Percentiles rank a stretch among this genome's conserved stretches.
Conservation (phyloP, 768 basidiomycete genomes). For the Russula sp. region DNA sequence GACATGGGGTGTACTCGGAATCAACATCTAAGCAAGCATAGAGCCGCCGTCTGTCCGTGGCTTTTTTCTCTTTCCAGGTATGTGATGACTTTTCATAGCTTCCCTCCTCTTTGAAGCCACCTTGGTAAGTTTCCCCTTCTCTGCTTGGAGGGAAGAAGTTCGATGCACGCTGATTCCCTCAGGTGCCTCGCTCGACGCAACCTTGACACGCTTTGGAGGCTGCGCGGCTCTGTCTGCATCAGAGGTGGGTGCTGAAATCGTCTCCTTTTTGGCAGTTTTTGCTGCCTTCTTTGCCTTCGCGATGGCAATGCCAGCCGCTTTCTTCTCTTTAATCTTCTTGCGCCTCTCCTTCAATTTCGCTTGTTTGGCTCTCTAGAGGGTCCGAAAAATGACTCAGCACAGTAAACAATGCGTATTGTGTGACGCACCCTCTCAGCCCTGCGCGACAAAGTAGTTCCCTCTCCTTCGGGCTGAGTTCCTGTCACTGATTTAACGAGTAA, state of each 20-base stretch:
- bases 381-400: neutral
- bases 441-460: conserved; percentile 39
- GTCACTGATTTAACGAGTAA: conserved; percentile 26
- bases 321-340: conserved; percentile 42
- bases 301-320: conserved; percentile 34
- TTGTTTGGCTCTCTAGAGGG: conserved; percentile 42
- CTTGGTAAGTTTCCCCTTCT: neutral
- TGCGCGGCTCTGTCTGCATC: neutral
- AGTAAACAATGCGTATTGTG: neutral
- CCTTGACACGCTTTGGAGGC: conserved; percentile 1
- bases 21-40: neutral
- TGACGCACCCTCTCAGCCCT: conserved; percentile 52
- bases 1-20: neutral
- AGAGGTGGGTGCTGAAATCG: neutral
- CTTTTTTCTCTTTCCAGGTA: neutral
- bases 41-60: neutral
- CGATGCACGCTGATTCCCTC: neutral
- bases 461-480: conserved; percentile 1
- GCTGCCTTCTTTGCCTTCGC: conserved; percentile 24
- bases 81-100: neutral
- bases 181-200: neutral
- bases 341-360: conserved; percentile 43
- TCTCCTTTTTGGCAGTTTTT: neutral
- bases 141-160: neutral
- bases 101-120: neutral